A percentile compares a stretch with the other conserved stretches of the same genome.
Conservation (phyloP, 2,329 filamentous ascomycete genomes). For the Dendryphion nanum region DNA sequence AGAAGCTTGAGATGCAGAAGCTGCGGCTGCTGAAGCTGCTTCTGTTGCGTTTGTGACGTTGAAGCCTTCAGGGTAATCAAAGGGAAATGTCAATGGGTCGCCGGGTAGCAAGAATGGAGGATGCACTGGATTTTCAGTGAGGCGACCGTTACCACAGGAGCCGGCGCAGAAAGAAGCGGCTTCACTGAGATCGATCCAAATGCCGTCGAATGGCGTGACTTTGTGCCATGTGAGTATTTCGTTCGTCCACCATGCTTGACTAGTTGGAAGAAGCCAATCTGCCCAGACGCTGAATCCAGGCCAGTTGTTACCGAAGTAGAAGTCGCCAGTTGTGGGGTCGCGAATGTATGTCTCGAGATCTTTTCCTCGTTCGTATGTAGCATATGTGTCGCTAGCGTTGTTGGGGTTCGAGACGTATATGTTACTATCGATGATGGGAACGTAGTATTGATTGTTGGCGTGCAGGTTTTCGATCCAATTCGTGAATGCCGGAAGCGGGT, state of each 20-base stretch:
- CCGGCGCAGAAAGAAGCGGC: slow-evolving; percentile 64
- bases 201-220: slow-evolving; percentile 51
- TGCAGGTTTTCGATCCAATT: slow-evolving; percentile 52
- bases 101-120: slow-evolving; percentile 63
- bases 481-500: slow-evolving; percentile 46
- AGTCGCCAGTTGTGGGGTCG: slow-evolving; percentile 48
- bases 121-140: slow-evolving; percentile 64
- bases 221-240: slow-evolving; percentile 48
- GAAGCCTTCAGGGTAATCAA: slow-evolving; percentile 66
- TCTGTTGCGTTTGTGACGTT: slow-evolving; percentile 65
- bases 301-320: slow-evolving; percentile 53
- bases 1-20: slow-evolving; percentile 50
- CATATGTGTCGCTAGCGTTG: slow-evolving; percentile 59
- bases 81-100: slow-evolving; percentile 58
- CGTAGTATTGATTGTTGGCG: slow-evolving; percentile 52
- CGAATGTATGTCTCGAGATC: slow-evolving; percentile 47
- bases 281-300: slow-evolving; percentile 58
- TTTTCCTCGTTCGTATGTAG: slow-evolving; percentile 47
- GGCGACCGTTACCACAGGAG: slow-evolving; percentile 63
- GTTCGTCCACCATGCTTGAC: slow-evolving; percentile 57
- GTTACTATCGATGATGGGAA: slow-evolving; percentile 59
- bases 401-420: slow-evolving; percentile 68
- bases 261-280: slow-evolving; percentile 58
- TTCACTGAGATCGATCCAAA: slow-evolving; percentile 61
- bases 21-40: slow-evolving; percentile 56